These are phyloP conservation scores for Scolecobasidium constrictum DNA, from an alignment of 2,329 filamentous ascomycete species.

Conservation along the genomic window DNA sequence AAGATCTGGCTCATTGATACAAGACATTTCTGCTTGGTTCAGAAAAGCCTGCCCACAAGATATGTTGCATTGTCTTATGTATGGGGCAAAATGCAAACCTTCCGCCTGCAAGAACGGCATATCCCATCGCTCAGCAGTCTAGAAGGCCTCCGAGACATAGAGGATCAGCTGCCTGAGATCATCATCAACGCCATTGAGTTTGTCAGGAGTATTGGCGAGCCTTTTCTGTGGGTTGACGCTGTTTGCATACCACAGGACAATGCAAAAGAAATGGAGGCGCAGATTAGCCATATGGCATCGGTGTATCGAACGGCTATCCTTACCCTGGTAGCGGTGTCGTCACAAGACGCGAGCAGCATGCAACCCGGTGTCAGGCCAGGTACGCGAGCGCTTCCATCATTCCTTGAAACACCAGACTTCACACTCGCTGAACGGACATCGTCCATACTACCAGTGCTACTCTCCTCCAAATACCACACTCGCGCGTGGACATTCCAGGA, in stretches of 20 bases:
- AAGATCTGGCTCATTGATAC: slow-evolving; percentile 1
- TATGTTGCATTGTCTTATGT: background rate
- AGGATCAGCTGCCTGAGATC: background rate
- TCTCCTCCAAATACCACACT: background rate
- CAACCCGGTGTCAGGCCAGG: background rate
- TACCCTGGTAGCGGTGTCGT: background rate
- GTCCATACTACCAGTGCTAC: background rate
- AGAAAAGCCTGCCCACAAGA: background rate
- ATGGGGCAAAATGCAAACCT: background rate
- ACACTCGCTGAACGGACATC: background rate
- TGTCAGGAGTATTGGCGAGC: background rate
- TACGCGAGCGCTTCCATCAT: background rate
- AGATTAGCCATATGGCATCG: slow-evolving; percentile 4
- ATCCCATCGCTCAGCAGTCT: background rate
- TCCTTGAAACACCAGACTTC: background rate
- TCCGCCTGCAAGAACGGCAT: background rate
- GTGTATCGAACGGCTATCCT: background rate
- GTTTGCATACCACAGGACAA: slow-evolving; percentile 5
- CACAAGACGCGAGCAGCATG: background rate
- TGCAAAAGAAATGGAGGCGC: background rate
- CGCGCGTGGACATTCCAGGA: slow-evolving; percentile 9
- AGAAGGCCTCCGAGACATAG: background rate
- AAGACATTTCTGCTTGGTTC: background rate
- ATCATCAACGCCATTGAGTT: background rate
- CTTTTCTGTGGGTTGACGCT: slow-evolving; percentile 1